These are phyloP conservation scores for Rhizoclosmatium globosum DNA, from an alignment of 192 early-diverging fungal genomes.

Conservation along the genomic window DNA sequence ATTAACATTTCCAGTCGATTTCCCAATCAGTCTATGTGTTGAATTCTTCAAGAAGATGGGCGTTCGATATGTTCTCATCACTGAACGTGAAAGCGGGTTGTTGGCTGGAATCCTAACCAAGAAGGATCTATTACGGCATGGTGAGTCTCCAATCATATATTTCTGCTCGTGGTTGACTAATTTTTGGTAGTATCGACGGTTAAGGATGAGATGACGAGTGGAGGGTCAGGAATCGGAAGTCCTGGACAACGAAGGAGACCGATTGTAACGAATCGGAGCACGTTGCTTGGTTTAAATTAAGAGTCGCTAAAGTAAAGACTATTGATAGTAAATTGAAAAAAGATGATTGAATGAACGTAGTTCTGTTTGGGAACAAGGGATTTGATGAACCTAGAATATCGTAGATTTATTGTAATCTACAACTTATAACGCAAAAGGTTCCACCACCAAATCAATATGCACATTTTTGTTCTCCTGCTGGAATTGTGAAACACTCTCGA, in stretches of 20 bases:
- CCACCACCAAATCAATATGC: neutral
- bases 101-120: constrained; percentile 52
- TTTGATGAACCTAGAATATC: too few species aligned
- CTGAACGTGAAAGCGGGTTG: constrained; percentile 32
- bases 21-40: constrained; percentile 53
- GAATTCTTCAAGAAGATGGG: constrained; percentile 68
- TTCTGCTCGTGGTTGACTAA: neutral
- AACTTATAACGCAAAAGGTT: neutral
- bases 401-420: neutral
- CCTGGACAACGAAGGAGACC: too few species aligned
- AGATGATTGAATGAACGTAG: too few species aligned
- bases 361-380: too few species aligned
- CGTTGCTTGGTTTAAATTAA: too few species aligned
- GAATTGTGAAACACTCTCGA: neutral
- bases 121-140: constrained; percentile 56
- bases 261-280: too few species aligned
- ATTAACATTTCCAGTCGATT: constrained; percentile 50
- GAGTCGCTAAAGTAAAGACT: too few species aligned
- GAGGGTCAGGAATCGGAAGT: too few species aligned
- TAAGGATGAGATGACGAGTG: too few species aligned
- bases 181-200: neutral
- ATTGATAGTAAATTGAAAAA: too few species aligned
- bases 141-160: neutral
- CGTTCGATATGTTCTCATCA: constrained; percentile 52
- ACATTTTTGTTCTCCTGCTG: neutral